These are phyloP conservation scores for Calocybe gangraenosa DNA, from an alignment of 768 basidiomycete genomes.

Conservation along the genomic window DNA sequence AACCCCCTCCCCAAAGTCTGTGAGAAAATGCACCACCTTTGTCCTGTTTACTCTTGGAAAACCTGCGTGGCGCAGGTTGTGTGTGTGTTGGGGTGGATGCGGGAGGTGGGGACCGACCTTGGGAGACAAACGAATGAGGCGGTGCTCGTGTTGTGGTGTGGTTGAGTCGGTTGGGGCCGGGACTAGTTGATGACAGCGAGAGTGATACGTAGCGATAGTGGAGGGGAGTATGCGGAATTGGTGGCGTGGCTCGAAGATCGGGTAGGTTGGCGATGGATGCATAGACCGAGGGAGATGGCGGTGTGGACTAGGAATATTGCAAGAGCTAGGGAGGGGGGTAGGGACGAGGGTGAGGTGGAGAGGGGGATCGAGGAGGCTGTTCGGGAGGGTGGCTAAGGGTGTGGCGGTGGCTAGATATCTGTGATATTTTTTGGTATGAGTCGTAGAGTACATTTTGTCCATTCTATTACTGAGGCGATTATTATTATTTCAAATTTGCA, in stretches of 20 bases:
- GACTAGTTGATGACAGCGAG: constrained; percentile 5
- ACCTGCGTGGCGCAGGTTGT: constrained; percentile 9
- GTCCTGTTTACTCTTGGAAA: no score
- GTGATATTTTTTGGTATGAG: no score
- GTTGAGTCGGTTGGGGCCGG: no score
- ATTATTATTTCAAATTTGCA: no score
- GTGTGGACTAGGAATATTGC: constrained; percentile 25
- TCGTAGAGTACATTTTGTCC: no score
- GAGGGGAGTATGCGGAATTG: constrained; percentile 37
- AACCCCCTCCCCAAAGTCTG: no score
- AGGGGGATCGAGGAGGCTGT: not conserved
- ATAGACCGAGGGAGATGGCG: constrained; percentile 30
- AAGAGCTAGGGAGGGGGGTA: not conserved
- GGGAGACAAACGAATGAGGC: constrained; percentile 49
- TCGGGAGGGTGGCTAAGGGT: no score
- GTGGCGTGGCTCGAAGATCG: constrained; percentile 53
- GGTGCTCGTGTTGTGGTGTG: constrained; percentile 68
- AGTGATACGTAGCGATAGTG: not conserved
- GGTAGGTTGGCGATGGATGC: constrained; percentile 47
- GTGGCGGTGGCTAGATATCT: no score
- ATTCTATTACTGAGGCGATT: no score
- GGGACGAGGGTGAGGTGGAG: not conserved
- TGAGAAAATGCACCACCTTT: no score
- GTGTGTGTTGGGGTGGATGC: constrained; percentile 57
- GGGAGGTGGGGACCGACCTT: constrained; percentile 48